Evolutionary conservation across 257 asterid genomes (phyloP), one percentile per base, ranked within the genome.

Genomic region (Nicotiana knightiana): DNA sequence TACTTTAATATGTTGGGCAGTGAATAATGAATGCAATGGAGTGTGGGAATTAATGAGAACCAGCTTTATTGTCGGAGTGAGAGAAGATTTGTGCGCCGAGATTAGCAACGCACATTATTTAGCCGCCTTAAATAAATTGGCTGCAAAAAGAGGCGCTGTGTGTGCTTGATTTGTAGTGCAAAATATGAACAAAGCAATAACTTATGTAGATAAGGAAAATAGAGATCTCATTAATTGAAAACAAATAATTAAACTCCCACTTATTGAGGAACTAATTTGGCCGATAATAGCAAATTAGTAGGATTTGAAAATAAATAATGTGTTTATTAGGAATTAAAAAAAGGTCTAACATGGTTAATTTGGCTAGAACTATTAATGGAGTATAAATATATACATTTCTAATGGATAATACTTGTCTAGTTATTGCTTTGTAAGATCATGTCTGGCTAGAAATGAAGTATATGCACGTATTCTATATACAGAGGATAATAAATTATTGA

Each of bases 121-220:
- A 70, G 78, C 78, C 58, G 59, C 78, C 59, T 70, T 10, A 3
- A 70, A 70, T 70, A 39, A 70, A 70, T 70, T 43, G 59, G 78
- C 58, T 5, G 59, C 78, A 70, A 10, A 67, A 21, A 67, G 0
- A 24, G 77, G 8, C 55, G 77, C 76, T 9, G 54, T 37, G 54
- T 37, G 13, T 67, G 28, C 13, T 68, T 68, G 18, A 39, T n/a
- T 68, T 67, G 3, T 68, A 37, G 76, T 18, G 51, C 48, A 66
- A 62, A 21, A 59, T 1, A n/a, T 61, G 33, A 61, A 21, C 33
- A 24, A 16, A 5, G 59, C 17, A 62, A 66, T 62, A 62, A 61
- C 2, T 24, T 63, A 11, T 39, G 48, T 54, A 11, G 4, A 66
- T 17, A 2, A 35, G 21, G 9, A 68, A 4, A 68, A 39, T 37